Base-by-base conservation (phyloP, 305 asterid species). In the Fraxinus velutina region DNA sequence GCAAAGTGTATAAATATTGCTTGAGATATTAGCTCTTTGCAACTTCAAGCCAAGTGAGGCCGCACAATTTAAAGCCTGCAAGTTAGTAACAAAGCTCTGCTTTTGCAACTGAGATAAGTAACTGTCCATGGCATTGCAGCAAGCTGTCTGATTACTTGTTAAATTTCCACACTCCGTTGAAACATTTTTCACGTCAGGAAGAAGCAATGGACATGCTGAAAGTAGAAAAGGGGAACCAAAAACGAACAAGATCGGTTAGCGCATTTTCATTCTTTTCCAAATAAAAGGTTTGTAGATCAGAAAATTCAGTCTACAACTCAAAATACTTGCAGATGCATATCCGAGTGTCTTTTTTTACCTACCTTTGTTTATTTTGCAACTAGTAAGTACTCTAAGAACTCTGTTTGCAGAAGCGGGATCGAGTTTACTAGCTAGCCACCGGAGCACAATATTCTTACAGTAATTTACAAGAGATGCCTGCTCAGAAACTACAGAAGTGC, bases 41-140 rank as follows among this genome's bases (percentile, higher is more conserved):
- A 87, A 82, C 80, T 79, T 85, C 47, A 32, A 47, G 21, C 85
- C 87, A 29, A 87, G 85, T 39, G 42, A 52, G 22, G 83, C 44
- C 55, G 90, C 90, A 70, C 89, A 87, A 60, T 42, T 86, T 70
- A 85, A 39, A 37, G 89, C 90, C 83, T 87, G 89, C 32, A 79
- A 76, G 66, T 78, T 82, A 1, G 90, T 85, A 71, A 85, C 29
- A 39, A 87, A 85, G 74, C 86, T 85, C 78, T 87, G 84, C 44
- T 76, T 50, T 77, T 87, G 90, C 83, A 85, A 79, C 8, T 12
- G 73, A 33, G 79, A 77, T 79, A 87, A 57, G 77, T 85, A 87
- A 84, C 74, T 84, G 83, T 72, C 33, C 85, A 81, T 42, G 80
- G 86, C 7, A 21, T 32, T n/a, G 70, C 86, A 87, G 78, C 89